Percentiles rank a stretch among this genome's conserved stretches.
Evolutionary conservation across 1,284 basidiomycete genomes (phyloP).

Genomic region (Ustilago shanxiensis): DNA sequence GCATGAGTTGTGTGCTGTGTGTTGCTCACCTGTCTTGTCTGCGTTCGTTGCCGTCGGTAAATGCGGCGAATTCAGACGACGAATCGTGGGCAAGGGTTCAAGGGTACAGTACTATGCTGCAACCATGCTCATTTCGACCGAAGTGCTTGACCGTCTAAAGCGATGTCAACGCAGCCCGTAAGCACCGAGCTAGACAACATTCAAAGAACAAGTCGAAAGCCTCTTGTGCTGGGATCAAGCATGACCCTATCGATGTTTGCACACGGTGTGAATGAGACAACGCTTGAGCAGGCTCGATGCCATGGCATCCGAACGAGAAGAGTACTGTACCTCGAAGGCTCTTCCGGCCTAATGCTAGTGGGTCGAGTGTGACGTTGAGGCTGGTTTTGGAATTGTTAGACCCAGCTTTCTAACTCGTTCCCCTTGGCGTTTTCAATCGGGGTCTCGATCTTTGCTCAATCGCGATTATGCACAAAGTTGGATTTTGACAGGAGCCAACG

Average conservation of each 20-base stretch:
- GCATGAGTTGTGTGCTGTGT: not conserved
- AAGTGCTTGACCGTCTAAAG: slow-evolving; percentile 7
- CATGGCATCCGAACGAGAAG: too few species aligned
- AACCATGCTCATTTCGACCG: not conserved
- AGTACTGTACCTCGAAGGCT: too few species aligned
- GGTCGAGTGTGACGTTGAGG: too few species aligned
- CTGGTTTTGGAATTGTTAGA: not conserved
- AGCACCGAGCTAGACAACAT: not conserved
- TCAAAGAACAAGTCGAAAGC: too few species aligned
- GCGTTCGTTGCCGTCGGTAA: slow-evolving; percentile 29
- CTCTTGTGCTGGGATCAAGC: too few species aligned
- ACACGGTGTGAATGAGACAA: too few species aligned
- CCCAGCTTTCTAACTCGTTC: too few species aligned
- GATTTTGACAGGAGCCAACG: slow-evolving; percentile 29
- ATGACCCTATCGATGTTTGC: too few species aligned
- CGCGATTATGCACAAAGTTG: slow-evolving; percentile 27
- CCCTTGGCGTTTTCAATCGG: not conserved
- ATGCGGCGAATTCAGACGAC: slow-evolving; percentile 13
- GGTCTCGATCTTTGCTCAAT: not conserved
- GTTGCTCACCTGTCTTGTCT: not conserved
- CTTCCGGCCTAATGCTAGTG: too few species aligned
- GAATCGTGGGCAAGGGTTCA: slow-evolving; percentile 26
- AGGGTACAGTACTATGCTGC: slow-evolving; percentile 19
- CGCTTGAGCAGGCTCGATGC: too few species aligned
- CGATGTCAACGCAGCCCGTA: not conserved